Conservation (phyloP, 495 filamentous ascomycete species). For the Penicillium waksmanii region DNA sequence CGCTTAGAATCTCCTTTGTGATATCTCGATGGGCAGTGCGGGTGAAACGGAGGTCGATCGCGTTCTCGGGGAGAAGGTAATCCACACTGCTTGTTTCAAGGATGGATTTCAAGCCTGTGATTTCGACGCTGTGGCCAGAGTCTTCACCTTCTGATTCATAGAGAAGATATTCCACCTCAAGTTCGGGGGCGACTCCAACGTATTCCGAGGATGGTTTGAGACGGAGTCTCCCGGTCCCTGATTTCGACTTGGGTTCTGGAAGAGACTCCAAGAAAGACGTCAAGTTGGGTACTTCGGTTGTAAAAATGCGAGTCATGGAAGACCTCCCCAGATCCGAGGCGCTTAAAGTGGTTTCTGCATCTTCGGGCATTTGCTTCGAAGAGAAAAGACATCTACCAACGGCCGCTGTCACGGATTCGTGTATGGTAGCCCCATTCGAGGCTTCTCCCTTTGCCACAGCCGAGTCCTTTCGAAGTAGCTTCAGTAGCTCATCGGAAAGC, state of each 20-base stretch:
- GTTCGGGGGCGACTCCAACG: slow-evolving; percentile 30
- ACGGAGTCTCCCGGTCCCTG: slow-evolving; percentile 24
- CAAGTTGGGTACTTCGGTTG: slow-evolving; percentile 35
- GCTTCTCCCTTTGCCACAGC: not conserved
- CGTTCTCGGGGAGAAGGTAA: slow-evolving; percentile 47
- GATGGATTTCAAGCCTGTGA: slow-evolving; percentile 37
- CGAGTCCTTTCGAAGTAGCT: slow-evolving; percentile 31
- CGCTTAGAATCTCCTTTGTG: slow-evolving; percentile 9
- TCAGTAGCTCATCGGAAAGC: slow-evolving; percentile 42
- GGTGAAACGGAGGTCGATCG: slow-evolving; percentile 47
- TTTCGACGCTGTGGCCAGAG: slow-evolving; percentile 7
- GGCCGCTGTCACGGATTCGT: slow-evolving; percentile 44
- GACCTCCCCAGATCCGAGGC: slow-evolving; percentile 39
- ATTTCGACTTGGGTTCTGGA: slow-evolving; percentile 8
- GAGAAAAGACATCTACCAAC: slow-evolving; percentile 46
- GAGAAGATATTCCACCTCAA: slow-evolving; percentile 38
- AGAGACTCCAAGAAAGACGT: slow-evolving; percentile 34
- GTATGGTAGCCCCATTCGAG: slow-evolving; percentile 10
- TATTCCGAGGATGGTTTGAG: slow-evolving; percentile 35
- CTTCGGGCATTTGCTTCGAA: slow-evolving; percentile 27
- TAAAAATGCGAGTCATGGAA: slow-evolving; percentile 37
- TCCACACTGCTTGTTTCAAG: slow-evolving; percentile 38
- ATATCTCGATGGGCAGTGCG: slow-evolving; percentile 37
- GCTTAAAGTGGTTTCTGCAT: slow-evolving; percentile 26
- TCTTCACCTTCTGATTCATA: not conserved